phyloP scores from a whole-genome alignment of 805 yeast species.

The Spathaspora boniae region DNA sequence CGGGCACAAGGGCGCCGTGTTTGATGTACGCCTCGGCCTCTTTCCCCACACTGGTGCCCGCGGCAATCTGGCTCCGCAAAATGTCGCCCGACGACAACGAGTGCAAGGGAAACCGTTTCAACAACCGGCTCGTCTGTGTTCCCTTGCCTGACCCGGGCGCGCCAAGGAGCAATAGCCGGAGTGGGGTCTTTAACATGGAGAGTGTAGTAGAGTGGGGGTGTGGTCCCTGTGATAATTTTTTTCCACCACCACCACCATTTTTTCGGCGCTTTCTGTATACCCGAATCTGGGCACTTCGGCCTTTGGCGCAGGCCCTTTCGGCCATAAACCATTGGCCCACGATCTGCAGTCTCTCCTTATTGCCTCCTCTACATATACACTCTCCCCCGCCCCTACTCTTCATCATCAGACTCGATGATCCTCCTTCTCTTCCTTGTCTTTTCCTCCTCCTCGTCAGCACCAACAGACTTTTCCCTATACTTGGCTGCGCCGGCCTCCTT shows the following conservation, averaged over 20 bases:
- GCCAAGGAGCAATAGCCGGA: conserved; percentile 73
- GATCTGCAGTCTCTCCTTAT: conserved; percentile 1
- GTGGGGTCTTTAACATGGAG: conserved; percentile 26
- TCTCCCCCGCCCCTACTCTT: conserved; percentile 16
- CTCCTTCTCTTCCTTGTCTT: conserved; percentile 43
- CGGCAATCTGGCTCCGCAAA: conserved; percentile 62
- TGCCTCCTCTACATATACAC: conserved; percentile 1
- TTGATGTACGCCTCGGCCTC: conserved; percentile 55
- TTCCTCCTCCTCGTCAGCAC: conserved; percentile 26
- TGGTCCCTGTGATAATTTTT: not conserved
- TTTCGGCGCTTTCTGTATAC: not conserved
- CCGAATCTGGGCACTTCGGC: no score
- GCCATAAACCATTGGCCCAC: no score
- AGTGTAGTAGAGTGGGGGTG: not conserved
- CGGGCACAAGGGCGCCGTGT: conserved; percentile 72
- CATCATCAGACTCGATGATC: conserved; percentile 50
- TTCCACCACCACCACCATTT: not conserved
- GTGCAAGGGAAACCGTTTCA: conserved; percentile 52
- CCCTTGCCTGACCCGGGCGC: conserved; percentile 98
- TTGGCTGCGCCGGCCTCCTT: conserved; percentile 55
- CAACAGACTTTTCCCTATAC: conserved; percentile 26
- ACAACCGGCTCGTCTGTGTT: conserved; percentile 69
- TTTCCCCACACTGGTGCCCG: conserved; percentile 50
- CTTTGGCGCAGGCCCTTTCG: no score
- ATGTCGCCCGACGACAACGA: conserved; percentile 84